A percentile compares a stretch with the other conserved stretches of the same genome.
These are phyloP conservation scores for Pleurotus platypus DNA, from an alignment of 768 basidiomycete species.

Conservation along the genomic window DNA sequence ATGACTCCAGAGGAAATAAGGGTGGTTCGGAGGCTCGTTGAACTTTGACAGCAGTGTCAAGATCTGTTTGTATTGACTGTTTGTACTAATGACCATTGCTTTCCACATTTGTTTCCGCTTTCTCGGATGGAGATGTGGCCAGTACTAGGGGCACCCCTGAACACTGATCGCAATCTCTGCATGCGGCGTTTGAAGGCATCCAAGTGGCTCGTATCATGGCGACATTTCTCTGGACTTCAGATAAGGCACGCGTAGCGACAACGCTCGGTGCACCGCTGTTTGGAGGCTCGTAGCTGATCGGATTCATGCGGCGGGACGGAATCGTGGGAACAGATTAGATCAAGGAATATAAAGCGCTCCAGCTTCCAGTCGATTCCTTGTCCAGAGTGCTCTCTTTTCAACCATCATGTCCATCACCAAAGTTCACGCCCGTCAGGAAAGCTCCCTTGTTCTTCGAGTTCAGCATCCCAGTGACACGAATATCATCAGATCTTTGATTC, in stretches of 20 bases:
- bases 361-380: constrained; percentile 19
- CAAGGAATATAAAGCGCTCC: constrained; percentile 26
- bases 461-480: constrained; percentile 5
- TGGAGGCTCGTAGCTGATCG: not conserved
- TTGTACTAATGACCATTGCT: no score
- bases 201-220: no score
- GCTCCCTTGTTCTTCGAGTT: constrained; percentile 8
- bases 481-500: constrained; percentile 91
- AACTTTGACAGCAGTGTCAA: constrained; percentile 2
- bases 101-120: no score
- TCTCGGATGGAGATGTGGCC: no score
- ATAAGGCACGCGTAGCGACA: no score
- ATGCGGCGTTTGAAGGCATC: no score
- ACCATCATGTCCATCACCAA: constrained; percentile 86
- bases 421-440: constrained; percentile 89
- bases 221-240: no score
- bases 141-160: no score
- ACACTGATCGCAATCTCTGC: no score
- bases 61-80: no score
- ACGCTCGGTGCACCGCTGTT: no score
- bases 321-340: constrained; percentile 32
- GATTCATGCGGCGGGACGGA: constrained; percentile 2
- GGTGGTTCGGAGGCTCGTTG: constrained; percentile 53
- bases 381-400: constrained; percentile 16
- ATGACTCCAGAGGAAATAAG: constrained; percentile 68